Evolutionary conservation across 1,139 yeast genomes (phyloP), one percentile per base, ranked within the genome.

Genomic region (Tardiomyces depauwii): DNA sequence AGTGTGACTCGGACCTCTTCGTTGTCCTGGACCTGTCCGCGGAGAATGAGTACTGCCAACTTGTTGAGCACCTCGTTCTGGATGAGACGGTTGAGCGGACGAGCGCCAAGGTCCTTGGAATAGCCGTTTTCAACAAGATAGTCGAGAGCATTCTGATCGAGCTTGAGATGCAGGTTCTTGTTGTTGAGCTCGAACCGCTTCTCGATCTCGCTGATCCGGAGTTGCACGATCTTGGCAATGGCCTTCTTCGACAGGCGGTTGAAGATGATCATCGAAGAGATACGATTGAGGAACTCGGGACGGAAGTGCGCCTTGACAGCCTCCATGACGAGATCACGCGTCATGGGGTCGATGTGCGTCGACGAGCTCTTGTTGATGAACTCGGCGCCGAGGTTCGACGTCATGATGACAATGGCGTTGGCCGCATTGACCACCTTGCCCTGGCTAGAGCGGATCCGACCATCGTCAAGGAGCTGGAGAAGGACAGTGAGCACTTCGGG

Each of bases 221-320:
- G 82, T 50, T 77, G 78, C 43, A 91, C 96, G 62, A 93, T 91
- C 78, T 87, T 86, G 55, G 87, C 77, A 56, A 91, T 91, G 1
- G 96, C 95, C 65, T 83, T 82, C 73, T 80, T 84, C 16, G 96
- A 84, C 54, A 91, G 76, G 57, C 95, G 78, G 74, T 91, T 91
- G 76, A 91, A 91, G 25, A 91, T 82, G 39, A 91, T 88, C 55
- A 87, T 88, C 25, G 94, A 85, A 2, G 95, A 82, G 54, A 91
- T 88, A 73, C 98, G 85, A 73, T 93, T 93, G 62, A 91, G 74
- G 70, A 93, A 91, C 66, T 93, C 99, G 5, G 99, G 98, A 65
- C 96, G 80, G 78, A 93, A 91, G 65, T 91, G 98, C 4, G 76
- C 73, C 57, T 83, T 77, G n/a, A 91, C 95, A 1, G 93, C 74